A percentile compares a stretch with the other conserved stretches of the same genome.
phyloP scores from a whole-genome alignment of 1,284 basidiomycete genomes.

The Tylopilus orsonianus region DNA sequence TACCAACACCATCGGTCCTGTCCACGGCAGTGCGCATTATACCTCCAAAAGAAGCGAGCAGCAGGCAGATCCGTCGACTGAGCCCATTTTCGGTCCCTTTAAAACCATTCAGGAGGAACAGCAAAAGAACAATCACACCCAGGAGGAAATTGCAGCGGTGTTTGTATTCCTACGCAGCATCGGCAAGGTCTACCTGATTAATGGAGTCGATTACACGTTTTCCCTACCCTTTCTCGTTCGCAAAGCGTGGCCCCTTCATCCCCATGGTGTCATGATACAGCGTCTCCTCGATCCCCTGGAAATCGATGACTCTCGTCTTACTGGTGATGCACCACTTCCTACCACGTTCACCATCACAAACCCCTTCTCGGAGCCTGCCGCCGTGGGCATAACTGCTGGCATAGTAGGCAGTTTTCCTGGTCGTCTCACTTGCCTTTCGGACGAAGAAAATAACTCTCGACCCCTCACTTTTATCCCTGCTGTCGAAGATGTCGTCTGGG shows the following conservation, averaged over 20 bases:
- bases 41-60: constrained; percentile 32
- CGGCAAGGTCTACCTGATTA: constrained; percentile 71
- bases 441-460: constrained; percentile 52
- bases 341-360: constrained; percentile 77
- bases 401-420: constrained; percentile 49
- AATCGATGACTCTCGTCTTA: constrained; percentile 61
- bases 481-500: constrained; percentile 63
- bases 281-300: constrained; percentile 69
- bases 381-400: constrained; percentile 61
- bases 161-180: constrained; percentile 79
- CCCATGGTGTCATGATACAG: constrained; percentile 77
- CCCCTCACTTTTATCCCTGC: constrained; percentile 54
- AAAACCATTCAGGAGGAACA: constrained; percentile 31
- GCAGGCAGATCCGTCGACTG: constrained; percentile 34
- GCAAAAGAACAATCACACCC: constrained; percentile 32
- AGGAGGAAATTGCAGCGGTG: constrained; percentile 51
- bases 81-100: constrained; percentile 63
- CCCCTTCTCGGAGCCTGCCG: constrained; percentile 72
- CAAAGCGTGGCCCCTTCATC: constrained; percentile 74
- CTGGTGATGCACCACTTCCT: constrained; percentile 64
- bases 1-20: constrained; percentile 30
- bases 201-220: constrained; percentile 76
- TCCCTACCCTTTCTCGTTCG: constrained; percentile 82
- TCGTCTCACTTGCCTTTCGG: constrained; percentile 43
- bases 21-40: constrained; percentile 41